Evolutionary conservation across 225 moss, liverwort and hornwort species (phyloP), one percentile per base, ranked within the genome.

Genomic region (Sphagnum contortum): DNA sequence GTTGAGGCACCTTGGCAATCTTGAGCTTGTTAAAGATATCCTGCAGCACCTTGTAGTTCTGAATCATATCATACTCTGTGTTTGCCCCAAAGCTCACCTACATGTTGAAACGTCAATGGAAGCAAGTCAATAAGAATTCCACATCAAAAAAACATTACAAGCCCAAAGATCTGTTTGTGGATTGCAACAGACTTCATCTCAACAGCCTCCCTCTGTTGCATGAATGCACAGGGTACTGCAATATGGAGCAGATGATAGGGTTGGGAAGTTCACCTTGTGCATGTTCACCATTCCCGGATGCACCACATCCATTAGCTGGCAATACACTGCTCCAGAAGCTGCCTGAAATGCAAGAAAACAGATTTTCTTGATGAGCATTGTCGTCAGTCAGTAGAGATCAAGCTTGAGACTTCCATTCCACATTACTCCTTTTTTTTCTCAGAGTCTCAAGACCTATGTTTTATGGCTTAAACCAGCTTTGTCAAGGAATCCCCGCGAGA

Each of bases 51-150:
- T 98, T 98, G 64, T 98, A 98, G 72, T 98, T 98, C 73, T 98
- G 96, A 56, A 98, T 98, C 96, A 98, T 98, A 72, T 98, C 96
- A 66, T 98, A 98, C 80, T 98, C 96, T 2, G 92, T 89, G 79
- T 92, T 98, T 2, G 96, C 96, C 47, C 92, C 96, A 68, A 98
- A 98, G 69, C 87, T 90, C 57, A 86, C 85, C 85, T 86, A 66
- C 66, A 68, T 5, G 6, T 4, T 45, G 6, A 48, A 29, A 9
- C 12, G 29, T 29, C 29, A 29, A 29, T 29, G 29, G 29, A 29
- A 29, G 29, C 29, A 29, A 29, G 29, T 29, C 29, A 29, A 29
- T 29, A 29, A 29, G 29, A 29, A 29, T 29, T 29, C 29, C 29
- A 29, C 29, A 29, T 29, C 29, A 29, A 29, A 29, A 29, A 29